Evolutionary conservation across 2,329 filamentous ascomycete species (phyloP), one percentile per base, ranked within the genome.

Genomic region (Aspergillus hiratsukae): DNA sequence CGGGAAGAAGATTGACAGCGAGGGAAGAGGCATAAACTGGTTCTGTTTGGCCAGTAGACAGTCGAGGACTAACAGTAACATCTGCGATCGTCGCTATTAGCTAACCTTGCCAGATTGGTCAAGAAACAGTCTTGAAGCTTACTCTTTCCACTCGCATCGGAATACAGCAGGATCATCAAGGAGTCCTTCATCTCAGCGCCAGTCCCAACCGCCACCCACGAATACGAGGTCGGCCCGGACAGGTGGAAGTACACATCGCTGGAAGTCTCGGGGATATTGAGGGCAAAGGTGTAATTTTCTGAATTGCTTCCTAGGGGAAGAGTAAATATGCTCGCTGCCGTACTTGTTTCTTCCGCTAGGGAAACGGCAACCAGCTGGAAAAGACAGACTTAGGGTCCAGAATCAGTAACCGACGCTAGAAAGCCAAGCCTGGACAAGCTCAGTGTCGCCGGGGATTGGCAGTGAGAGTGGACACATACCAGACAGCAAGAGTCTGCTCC

Each of bases 261-360:
- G 9, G 65, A 65, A 45, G 58, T 55, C 29, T 65, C 56, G 9
- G 66, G 62, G 25, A 68, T 51, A 51, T 65, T 67, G 21, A 68
- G 49, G 10, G 65, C 63, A 48, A 67, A 67, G 4, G 61, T 61
- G 43, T 58, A 65, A 31, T 63, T 60, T 8, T 40, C 40, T 2
- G 57, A 53, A 14, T 53, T 56, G n/a, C 28, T 52, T 17, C 54
- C 37, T 2, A 64, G 49, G 10, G 63, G 58, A 9, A 59, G 48
- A 29, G 56, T 59, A 51, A 64, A 65, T 14, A 61, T 56, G 55
- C 57, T 59, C 7, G 50, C 79, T 14, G 79, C 78, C 79, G 82
- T 83, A 23, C 8, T 45, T 45, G n/a, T 21, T 23, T 19, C 37
- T 19, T n/a, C 37, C 17, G 40, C 17, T n/a, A 41, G 17, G 17